Evolutionary conservation across 2,329 filamentous ascomycete genomes (phyloP), one percentile per base, ranked within the genome.

Genomic region (Raffaelea ambrosiae): DNA sequence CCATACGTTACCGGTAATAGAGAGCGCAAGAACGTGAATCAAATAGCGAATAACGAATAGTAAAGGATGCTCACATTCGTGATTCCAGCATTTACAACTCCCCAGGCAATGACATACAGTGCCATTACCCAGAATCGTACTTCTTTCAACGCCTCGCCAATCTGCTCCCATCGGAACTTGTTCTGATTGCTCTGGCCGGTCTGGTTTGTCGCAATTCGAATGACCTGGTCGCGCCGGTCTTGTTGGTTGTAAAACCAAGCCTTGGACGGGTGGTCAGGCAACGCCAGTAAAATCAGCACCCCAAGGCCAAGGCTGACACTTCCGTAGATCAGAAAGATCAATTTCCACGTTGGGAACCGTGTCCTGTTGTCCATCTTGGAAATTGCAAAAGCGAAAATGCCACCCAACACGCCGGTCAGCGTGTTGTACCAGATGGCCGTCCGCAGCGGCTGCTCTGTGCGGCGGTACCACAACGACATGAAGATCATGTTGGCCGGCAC

Each of bases 401-500:
- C 40, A 7, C 40, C 21, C 10, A 43, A 13, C 3, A 43, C 40
- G 26, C 40, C 40, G 22, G 40, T 23, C 22, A 43, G 26, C 2
- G 40, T 43, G 40, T 43, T 43, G 40, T 43, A 43, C 40, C 40
- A 46, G 18, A 46, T 46, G 33, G 43, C 43, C 19, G 36, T 46
- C 11, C 43, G 43, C 35, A 46, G 33, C 20, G 43, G 43, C 43
- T 46, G 43, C 31, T 46, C 43, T 9, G 19, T 23, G 33, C 29
- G 21, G 11, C 36, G 33, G 22, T 46, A 72, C 8, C 60, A 63
- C 16, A 58, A 61, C 9, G 70, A 58, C 22, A 66, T 62, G 53
- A 66, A 71, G 40, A 67, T 62, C 19, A 63, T 66, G 22, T 39
- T 39, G 23, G 66, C 67, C 1, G 64, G 64, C 40, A 63, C 60